These are phyloP conservation scores for Ophiostoma australiae DNA, from an alignment of 2,329 filamentous ascomycete species.

Conservation along the genomic window DNA sequence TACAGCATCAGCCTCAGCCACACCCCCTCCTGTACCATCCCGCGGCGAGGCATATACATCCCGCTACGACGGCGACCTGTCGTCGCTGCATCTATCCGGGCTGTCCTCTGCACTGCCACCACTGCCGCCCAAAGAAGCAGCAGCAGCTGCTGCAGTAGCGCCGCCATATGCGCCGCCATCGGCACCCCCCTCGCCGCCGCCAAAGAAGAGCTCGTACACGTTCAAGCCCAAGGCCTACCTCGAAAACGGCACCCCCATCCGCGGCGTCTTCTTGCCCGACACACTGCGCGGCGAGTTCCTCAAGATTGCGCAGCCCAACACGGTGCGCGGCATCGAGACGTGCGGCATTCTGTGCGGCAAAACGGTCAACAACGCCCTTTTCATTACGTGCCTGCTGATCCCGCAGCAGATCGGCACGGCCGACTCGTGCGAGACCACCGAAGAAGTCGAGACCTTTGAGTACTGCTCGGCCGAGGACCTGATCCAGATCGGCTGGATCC, in stretches of 20 bases:
- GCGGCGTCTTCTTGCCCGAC: conserved; percentile 80
- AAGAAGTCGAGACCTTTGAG: conserved; percentile 78
- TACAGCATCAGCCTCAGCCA: background rate
- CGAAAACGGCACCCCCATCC: conserved; percentile 80
- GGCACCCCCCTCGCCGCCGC: background rate
- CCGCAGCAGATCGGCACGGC: conserved; percentile 85
- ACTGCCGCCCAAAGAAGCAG: conserved; percentile 10
- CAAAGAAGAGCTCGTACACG: conserved; percentile 59
- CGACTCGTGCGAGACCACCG: conserved; percentile 92
- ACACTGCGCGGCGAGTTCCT: conserved; percentile 72
- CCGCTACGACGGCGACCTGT: conserved; percentile 15
- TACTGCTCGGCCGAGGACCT: conserved; percentile 82
- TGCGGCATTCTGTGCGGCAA: conserved; percentile 93
- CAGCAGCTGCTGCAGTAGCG: conserved; percentile 13
- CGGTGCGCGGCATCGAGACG: conserved; percentile 77
- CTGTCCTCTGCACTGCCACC: conserved; percentile 31
- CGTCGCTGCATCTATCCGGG: conserved; percentile 13
- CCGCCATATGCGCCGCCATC: background rate
- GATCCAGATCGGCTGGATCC: conserved; percentile 91
- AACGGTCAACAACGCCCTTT: conserved; percentile 85
- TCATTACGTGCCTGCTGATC: conserved; percentile 82
- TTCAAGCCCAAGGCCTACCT: conserved; percentile 83
- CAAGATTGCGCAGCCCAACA: conserved; percentile 69
- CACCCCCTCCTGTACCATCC: conserved; percentile 10
- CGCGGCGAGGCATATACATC: background rate